Evolutionary conservation across 106 monocot genomes (phyloP).

Genomic region (Gastrodia elata): DNA sequence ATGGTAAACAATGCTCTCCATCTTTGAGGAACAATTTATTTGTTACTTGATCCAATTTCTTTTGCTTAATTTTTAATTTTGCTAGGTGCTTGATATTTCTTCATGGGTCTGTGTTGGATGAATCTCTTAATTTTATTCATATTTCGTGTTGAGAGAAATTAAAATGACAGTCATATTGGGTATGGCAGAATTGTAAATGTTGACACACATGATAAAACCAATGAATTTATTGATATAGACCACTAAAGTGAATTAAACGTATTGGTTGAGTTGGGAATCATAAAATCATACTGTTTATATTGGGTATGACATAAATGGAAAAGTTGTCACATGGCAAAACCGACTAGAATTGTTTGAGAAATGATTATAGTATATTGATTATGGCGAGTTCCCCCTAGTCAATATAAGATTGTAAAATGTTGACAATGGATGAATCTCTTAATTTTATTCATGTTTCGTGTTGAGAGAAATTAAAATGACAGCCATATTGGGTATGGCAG

Average conservation of each 20-base stretch:
- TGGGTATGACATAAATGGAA: neutral
- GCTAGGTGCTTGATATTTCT: neutral
- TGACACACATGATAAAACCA: neutral
- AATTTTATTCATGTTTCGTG: too few species aligned
- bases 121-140: too few species aligned
- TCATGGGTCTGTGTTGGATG: too few species aligned
- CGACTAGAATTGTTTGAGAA: neutral
- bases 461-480: neutral
- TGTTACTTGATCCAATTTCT: neutral
- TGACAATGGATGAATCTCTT: too few species aligned
- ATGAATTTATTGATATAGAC: neutral
- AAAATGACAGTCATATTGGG: neutral
- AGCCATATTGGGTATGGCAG: too few species aligned
- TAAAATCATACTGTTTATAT: too few species aligned
- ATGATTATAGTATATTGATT: neutral
- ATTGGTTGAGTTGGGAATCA: too few species aligned
- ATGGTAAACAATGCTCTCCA: constrained; percentile 28
- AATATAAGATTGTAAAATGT: neutral
- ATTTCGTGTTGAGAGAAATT: neutral
- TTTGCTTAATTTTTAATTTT: neutral
- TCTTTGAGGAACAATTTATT: neutral
- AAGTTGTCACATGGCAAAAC: neutral
- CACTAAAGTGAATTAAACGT: too few species aligned
- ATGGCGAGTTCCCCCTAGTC: neutral
- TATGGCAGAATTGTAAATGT: neutral